These are phyloP conservation scores for Claviceps sp. DNA, from an alignment of 2,329 filamentous ascomycete genomes.

Conservation along the genomic window DNA sequence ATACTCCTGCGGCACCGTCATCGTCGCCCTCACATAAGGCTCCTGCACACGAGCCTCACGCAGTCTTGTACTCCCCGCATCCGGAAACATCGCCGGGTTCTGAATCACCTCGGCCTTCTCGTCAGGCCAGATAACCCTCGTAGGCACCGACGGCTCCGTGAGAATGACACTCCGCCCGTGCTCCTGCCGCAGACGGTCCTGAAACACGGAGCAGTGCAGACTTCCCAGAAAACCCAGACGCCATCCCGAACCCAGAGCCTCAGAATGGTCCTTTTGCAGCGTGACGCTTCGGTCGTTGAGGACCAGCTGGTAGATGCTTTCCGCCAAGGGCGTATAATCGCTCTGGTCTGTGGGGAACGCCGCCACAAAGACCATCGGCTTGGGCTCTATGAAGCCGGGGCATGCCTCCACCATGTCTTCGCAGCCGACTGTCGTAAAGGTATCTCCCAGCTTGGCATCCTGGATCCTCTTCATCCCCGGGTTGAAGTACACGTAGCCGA, in stretches of 20 bases:
- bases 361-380: constrained; percentile 97
- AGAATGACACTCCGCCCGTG: constrained; percentile 93
- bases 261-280: constrained; percentile 84
- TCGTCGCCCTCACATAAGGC: constrained; percentile 56
- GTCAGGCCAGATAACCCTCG: constrained; percentile 67
- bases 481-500: constrained; percentile 95
- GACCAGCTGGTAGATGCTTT: constrained; percentile 86
- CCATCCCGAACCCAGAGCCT: constrained; percentile 89
- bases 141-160: constrained; percentile 88
- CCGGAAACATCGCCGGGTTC: constrained; percentile 81
- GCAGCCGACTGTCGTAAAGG: constrained; percentile 69
- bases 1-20: constrained; percentile 89
- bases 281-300: constrained; percentile 94
- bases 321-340: constrained; percentile 75
- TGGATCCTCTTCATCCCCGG: constrained; percentile 95
- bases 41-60: constrained; percentile 35
- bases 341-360: constrained; percentile 88
- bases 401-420: constrained; percentile 68
- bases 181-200: constrained; percentile 86
- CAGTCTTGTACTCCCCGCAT: constrained; percentile 33
- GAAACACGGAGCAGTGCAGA: constrained; percentile 96
- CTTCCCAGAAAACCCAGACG: constrained; percentile 91
- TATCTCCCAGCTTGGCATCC: constrained; percentile 93
- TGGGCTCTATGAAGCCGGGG: constrained; percentile 90
- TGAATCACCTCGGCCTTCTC: constrained; percentile 68